Evolutionary conservation across 2,329 filamentous ascomycete species (phyloP).

Genomic region (Elsinoe arachidis): DNA sequence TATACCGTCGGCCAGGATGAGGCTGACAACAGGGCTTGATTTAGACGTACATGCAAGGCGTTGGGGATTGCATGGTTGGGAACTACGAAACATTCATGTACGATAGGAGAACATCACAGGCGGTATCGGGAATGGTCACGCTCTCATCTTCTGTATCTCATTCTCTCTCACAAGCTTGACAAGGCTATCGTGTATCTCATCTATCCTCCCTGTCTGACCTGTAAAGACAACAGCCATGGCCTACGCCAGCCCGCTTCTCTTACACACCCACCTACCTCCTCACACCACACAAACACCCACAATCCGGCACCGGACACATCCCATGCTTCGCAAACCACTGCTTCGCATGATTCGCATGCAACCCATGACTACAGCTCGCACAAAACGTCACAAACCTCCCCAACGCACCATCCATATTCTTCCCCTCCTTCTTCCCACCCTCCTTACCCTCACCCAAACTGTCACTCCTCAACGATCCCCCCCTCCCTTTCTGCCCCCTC

Average conservation of each 20-base stretch:
- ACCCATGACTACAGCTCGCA: constrained; percentile 54
- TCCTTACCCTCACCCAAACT: constrained; percentile 12
- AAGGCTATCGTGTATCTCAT: too few species aligned
- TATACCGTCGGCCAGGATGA: constrained; percentile 8
- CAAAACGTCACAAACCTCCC: constrained; percentile 52
- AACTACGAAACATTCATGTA: neutral
- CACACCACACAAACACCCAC: constrained; percentile 44
- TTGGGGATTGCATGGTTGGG: neutral
- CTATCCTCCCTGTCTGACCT: too few species aligned
- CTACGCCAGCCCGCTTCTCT: too few species aligned
- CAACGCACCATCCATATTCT: constrained; percentile 29
- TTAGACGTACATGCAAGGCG: neutral
- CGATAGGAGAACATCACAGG: neutral
- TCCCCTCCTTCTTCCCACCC: constrained; percentile 31
- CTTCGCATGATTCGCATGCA: constrained; percentile 54
- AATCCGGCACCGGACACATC: constrained; percentile 48
- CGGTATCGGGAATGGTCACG: too few species aligned
- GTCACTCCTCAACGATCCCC: neutral
- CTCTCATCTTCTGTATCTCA: too few species aligned
- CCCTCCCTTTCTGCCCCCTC: constrained; percentile 25
- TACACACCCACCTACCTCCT: constrained; percentile 4
- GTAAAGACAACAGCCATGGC: too few species aligned
- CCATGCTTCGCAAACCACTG: constrained; percentile 51
- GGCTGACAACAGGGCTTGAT: constrained; percentile 7
- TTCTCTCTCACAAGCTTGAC: too few species aligned